Evolutionary conservation across 306 rosid genomes (phyloP), one percentile per base, ranked within the genome.

Genomic region (Fagus sylvatica): DNA sequence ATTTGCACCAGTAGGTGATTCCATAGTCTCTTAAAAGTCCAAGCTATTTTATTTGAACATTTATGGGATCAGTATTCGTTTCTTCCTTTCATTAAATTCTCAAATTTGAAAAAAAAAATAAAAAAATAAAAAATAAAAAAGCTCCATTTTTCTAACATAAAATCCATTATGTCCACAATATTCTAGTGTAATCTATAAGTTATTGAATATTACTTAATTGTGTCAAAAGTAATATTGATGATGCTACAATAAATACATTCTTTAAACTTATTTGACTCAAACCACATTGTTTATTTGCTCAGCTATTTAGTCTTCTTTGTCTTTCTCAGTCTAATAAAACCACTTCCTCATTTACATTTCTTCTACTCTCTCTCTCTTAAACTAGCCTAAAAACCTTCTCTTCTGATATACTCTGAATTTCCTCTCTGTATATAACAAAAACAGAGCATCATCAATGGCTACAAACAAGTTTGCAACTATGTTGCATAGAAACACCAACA

Each of bases 381-480:
- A 33, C 59, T 71, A 68, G 16, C 73, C 59, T 30, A 49, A 12
- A 74, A 6, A 62, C 74, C 36, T 75, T 71, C 66, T 78, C 82
- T 40, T 80, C 57, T 62, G 13, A 36, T 22, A 75, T 75, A 72
- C 72, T 56, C 30, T 19, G 61, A 22, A 3, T 65, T 76, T 7
- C 28, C 53, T 34, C 75, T 81, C 72, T 89, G 96, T 92, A 89
- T 78, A 90, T 89, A 89, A 68, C 53, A 73, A 78, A 55, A 79
- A 76, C 80, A 82, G 60, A 88, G 72, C 74, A 76, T 55, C 92
- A 81, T 74, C 86, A 87, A 96, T 96, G 99, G 99, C 91, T 53
- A 82, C 93, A 88, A 93, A 96, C 91, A 96, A 91, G 79, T 93
- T 90, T 75, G 96, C 98, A 59, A 93, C 94, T 81, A 81, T 91